phyloP scores from a whole-genome alignment of 345 rosid species.

The Toxicodendron radicans region DNA sequence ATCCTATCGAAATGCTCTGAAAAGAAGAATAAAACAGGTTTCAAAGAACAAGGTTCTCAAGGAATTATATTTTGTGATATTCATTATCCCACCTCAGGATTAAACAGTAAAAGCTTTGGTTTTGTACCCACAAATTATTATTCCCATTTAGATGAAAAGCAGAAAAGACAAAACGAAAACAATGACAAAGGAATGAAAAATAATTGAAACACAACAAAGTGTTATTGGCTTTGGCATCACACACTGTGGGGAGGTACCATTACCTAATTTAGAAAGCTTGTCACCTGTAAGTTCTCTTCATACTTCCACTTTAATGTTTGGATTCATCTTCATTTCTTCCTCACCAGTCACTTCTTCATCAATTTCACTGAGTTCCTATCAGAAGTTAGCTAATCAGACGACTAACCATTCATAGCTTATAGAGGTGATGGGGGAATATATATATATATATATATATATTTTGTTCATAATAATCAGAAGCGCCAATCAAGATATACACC shows the following conservation, averaged over 20 bases:
- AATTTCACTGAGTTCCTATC: background rate
- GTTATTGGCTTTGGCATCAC: background rate
- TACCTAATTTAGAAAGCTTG: background rate
- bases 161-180: background rate
- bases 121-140: background rate
- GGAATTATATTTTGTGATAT: background rate
- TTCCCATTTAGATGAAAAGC: background rate
- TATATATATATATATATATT: no score
- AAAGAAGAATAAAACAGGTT: background rate
- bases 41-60: background rate
- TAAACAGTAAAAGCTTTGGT: background rate
- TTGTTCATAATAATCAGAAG: background rate
- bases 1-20: background rate
- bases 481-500: background rate
- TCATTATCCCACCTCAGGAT: background rate
- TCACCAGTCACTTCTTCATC: background rate
- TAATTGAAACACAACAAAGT: background rate
- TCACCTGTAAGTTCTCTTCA: background rate
- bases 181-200: background rate
- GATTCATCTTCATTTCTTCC: background rate
- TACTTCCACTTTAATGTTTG: background rate
- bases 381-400: constrained; percentile 4
- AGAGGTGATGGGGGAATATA: background rate
- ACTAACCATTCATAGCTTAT: background rate
- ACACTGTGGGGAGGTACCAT: background rate